phyloP scores from a whole-genome alignment of 768 basidiomycete genomes.

The Asterophora parasitica region DNA sequence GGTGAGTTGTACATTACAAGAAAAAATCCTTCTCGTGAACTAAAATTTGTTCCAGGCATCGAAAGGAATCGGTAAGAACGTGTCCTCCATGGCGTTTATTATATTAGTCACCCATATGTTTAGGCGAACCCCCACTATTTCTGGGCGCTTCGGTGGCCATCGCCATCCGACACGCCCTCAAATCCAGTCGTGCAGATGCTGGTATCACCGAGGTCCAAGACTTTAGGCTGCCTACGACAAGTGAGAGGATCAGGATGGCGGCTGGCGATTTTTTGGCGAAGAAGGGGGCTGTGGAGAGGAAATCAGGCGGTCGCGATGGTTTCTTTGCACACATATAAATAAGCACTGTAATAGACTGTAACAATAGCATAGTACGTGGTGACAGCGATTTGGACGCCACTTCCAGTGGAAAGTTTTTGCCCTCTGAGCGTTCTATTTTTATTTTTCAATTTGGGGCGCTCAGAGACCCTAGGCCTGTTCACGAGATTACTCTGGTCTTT shows the following conservation, averaged over 20 bases:
- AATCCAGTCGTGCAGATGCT: constrained; percentile 14
- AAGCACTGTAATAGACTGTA: neutral
- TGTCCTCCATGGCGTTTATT: too few species aligned
- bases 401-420: too few species aligned
- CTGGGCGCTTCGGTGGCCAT: constrained; percentile 14
- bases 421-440: too few species aligned
- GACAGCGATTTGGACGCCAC: too few species aligned
- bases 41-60: constrained; percentile 2
- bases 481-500: too few species aligned
- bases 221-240: constrained; percentile 12
- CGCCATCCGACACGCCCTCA: constrained; percentile 13
- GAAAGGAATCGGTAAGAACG: constrained; percentile 13
- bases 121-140: constrained; percentile 16
- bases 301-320: constrained; percentile 6
- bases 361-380: neutral
- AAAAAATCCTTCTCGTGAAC: neutral
- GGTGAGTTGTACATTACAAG: neutral
- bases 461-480: too few species aligned
- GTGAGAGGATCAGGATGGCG: constrained; percentile 14
- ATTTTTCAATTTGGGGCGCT: too few species aligned
- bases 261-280: constrained; percentile 13
- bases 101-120: neutral
- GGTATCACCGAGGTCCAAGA: constrained; percentile 14
- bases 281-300: constrained; percentile 11
- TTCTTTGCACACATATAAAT: constrained; percentile 12